phyloP scores from a whole-genome alignment of 148 eudicot species.

The Salicornia ramosissima region DNA sequence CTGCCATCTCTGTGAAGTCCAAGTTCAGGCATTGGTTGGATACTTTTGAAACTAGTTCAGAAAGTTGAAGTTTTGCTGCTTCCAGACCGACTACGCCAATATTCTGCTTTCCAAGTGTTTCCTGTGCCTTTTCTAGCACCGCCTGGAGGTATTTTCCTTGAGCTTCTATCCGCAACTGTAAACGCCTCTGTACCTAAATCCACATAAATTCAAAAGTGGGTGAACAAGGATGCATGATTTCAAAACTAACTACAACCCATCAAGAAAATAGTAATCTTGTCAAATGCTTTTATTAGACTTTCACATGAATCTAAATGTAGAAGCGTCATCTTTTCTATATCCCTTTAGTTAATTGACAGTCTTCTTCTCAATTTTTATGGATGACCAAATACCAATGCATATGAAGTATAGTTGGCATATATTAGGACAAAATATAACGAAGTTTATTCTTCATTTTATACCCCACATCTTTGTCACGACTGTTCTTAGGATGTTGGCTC shows the following conservation, averaged over 20 bases:
- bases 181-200: slow-evolving; percentile 75
- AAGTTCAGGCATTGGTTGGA: slow-evolving; percentile 63
- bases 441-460: slow-evolving; percentile 30
- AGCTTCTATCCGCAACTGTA: slow-evolving; percentile 83
- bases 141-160: slow-evolving; percentile 88
- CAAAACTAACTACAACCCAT: not conserved
- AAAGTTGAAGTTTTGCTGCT: slow-evolving; percentile 71
- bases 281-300: slow-evolving; percentile 4
- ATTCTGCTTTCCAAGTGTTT: slow-evolving; percentile 76
- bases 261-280: not conserved
- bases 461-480: slow-evolving; percentile 41
- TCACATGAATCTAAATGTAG: not conserved
- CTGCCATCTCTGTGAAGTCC: slow-evolving; percentile 54
- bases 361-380: not conserved
- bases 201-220: slow-evolving; percentile 9
- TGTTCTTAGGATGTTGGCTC: slow-evolving; percentile 36
- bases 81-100: slow-evolving; percentile 67
- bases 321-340: not conserved
- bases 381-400: not conserved
- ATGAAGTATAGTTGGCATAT: slow-evolving; percentile 19
- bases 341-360: not conserved
- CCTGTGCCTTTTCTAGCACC: slow-evolving; percentile 83
- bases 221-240: slow-evolving; percentile 4
- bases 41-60: slow-evolving; percentile 70
- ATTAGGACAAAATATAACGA: slow-evolving; percentile 28